Conservation (phyloP, 805 yeast species). For the Candida montana region DNA sequence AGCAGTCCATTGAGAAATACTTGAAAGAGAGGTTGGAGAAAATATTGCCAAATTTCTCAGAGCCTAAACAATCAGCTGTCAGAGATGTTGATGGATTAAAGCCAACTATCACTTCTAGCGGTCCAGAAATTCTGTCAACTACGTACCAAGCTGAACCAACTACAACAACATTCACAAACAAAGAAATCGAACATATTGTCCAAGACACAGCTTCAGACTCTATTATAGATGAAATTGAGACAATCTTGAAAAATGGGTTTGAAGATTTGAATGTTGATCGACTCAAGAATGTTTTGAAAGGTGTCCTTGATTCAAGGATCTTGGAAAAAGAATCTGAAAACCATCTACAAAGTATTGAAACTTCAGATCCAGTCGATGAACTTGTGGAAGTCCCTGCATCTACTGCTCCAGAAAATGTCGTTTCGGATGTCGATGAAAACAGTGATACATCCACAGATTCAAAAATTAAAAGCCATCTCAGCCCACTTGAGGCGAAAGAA, state of each 20-base stretch:
- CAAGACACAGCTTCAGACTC: too few species aligned
- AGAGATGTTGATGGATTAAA: background rate
- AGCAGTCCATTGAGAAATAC: slow-evolving; percentile 4
- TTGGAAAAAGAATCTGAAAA: background rate
- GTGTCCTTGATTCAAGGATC: background rate
- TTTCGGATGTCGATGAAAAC: too few species aligned
- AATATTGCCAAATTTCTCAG: background rate
- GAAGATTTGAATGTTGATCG: slow-evolving; percentile 6
- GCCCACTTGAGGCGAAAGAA: background rate
- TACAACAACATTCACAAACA: too few species aligned
- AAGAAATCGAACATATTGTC: too few species aligned
- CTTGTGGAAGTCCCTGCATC: too few species aligned
- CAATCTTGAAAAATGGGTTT: slow-evolving; percentile 1
- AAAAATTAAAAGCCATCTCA: background rate
- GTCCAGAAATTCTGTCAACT: too few species aligned
- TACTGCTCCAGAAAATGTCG: too few species aligned
- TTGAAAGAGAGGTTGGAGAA: slow-evolving; percentile 6
- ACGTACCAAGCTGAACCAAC: too few species aligned
- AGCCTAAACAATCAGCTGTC: background rate
- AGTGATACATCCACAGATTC: too few species aligned
- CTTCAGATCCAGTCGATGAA: too few species aligned
- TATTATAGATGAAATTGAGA: slow-evolving; percentile 1
- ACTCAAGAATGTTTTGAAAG: slow-evolving; percentile 4
- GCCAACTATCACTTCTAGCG: background rate
- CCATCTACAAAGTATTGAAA: too few species aligned